Evolutionary conservation across 257 asterid genomes (phyloP).

Genomic region (Nicotiana benthamiana): DNA sequence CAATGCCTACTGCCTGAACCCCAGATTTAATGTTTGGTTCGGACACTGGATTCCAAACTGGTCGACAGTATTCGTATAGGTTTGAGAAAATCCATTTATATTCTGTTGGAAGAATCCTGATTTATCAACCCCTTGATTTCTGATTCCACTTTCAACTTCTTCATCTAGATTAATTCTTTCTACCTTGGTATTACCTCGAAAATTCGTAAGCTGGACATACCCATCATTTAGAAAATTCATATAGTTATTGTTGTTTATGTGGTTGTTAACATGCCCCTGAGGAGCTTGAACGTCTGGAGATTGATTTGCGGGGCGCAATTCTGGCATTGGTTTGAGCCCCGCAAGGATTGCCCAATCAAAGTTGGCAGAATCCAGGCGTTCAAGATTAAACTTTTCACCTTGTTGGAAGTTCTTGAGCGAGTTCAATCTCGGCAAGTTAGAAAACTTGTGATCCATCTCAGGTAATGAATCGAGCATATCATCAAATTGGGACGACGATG

Average conservation of each 20-base stretch:
- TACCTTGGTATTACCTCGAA: not conserved
- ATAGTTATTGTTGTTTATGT: not conserved
- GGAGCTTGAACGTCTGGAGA: not conserved
- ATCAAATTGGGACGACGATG: constrained; percentile 65
- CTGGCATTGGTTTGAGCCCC: constrained; percentile 28
- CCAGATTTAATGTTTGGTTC: constrained; percentile 27
- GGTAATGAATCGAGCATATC: constrained; percentile 63
- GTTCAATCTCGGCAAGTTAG: constrained; percentile 34
- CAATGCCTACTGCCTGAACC: constrained; percentile 36
- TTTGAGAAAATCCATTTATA: constrained; percentile 19
- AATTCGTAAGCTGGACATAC: not conserved
- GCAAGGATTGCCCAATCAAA: constrained; percentile 79
- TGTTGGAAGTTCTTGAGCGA: constrained; percentile 21
- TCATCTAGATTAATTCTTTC: constrained; percentile 22
- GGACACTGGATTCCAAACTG: constrained; percentile 47
- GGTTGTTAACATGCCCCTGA: constrained; percentile 6
- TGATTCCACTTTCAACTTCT: constrained; percentile 46
- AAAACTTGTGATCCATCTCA: constrained; percentile 39
- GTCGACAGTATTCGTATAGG: constrained; percentile 22
- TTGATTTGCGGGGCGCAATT: not conserved
- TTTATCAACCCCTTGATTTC: constrained; percentile 23
- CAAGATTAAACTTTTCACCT: constrained; percentile 41
- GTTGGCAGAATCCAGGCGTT: constrained; percentile 45
- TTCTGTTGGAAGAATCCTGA: constrained; percentile 20
- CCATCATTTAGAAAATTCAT: not conserved